Base-by-base conservation (phyloP, 352 stramenopile genomes). In the Phytopythium vexans region DNA sequence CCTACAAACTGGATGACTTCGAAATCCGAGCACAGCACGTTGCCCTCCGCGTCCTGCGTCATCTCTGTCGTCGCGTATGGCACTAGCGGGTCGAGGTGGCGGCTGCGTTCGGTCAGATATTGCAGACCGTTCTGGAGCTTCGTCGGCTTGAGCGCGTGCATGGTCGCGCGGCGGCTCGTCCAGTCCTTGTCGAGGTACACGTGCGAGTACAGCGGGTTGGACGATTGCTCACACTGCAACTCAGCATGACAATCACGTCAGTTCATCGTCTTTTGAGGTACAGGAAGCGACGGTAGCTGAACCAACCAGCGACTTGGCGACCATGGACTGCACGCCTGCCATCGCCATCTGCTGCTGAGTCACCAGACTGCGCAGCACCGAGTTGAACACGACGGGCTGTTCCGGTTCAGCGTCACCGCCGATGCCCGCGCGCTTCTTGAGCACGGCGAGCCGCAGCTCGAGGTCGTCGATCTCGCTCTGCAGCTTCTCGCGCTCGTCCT, bases 1-100 rank as follows among this genome's bases (percentile, higher is more conserved):
- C 60, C 63, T 31, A 49, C 38, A n/a, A 76, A 64, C 35, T 63
- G 63, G 15, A 68, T 60, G 10, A 59, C 61, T 36, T 65, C 59
- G 14, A 68, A 59, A 15, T 49, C 46, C 0, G 63, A 39, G 9
- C 62, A 53, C 36, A 56, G 62, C 41, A 72, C 62, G 51, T 62
- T 49, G 7, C 59, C 59, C 32, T 65, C 56, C 6, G 58, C 48
- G n/a, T 64, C 55, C 49, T 41, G 55, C 16, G 52, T 61, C 9
- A 59, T 64, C 6, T 62, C 46, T 27, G 21, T 27, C 21, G 21
- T 27, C 21, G 21, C 21, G 21, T 27, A 27, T 27, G 21, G 21
- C 21, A 27, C 21, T 2, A 27, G 21, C 1, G 34, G 35, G 35
- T 69, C 51, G 14, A 56, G 27, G 11, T 37, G 53, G 27, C 34